phyloP scores from a whole-genome alignment of 2,329 filamentous ascomycete species.

The Sporothrix sp. region DNA sequence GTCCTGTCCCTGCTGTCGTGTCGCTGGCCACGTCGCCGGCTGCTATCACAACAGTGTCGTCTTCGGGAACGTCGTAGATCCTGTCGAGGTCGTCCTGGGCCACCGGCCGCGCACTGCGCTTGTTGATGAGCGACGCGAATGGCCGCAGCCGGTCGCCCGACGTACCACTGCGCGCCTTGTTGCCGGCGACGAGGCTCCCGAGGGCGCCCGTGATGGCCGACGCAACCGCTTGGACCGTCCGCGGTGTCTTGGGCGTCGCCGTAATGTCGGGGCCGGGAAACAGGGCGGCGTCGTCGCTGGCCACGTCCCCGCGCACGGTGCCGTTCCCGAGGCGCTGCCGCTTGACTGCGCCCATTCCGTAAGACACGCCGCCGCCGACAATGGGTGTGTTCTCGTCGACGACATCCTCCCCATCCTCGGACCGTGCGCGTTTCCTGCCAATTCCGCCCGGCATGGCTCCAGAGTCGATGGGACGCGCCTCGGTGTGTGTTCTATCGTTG shows the following conservation, averaged over 20 bases:
- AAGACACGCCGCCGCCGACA: not conserved
- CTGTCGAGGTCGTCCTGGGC: slow-evolving; percentile 8
- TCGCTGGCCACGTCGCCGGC: not conserved
- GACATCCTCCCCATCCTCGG: slow-evolving; percentile 4
- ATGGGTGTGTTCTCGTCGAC: not conserved
- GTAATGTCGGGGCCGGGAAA: not conserved
- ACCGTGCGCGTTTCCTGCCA: slow-evolving; percentile 12
- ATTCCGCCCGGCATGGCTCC: slow-evolving; percentile 11
- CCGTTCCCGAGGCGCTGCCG: slow-evolving; percentile 7
- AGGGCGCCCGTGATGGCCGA: slow-evolving; percentile 17
- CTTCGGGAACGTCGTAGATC: slow-evolving; percentile 20
- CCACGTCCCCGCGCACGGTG: not conserved
- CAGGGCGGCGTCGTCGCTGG: not conserved
- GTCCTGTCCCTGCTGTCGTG: not conserved
- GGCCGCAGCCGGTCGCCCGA: not conserved
- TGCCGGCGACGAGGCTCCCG: not conserved
- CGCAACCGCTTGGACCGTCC: slow-evolving; percentile 16
- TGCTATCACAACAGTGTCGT: not conserved
- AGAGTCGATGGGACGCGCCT: too few species aligned
- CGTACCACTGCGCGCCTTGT: not conserved
- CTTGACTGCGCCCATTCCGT: not conserved
- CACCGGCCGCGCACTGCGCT: not conserved
- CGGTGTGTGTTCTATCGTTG: too few species aligned
- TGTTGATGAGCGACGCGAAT: not conserved
- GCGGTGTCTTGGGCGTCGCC: slow-evolving; percentile 18